Conservation (phyloP, 1,284 basidiomycete species). For the Cutaneotrichosporon dermatis region DNA sequence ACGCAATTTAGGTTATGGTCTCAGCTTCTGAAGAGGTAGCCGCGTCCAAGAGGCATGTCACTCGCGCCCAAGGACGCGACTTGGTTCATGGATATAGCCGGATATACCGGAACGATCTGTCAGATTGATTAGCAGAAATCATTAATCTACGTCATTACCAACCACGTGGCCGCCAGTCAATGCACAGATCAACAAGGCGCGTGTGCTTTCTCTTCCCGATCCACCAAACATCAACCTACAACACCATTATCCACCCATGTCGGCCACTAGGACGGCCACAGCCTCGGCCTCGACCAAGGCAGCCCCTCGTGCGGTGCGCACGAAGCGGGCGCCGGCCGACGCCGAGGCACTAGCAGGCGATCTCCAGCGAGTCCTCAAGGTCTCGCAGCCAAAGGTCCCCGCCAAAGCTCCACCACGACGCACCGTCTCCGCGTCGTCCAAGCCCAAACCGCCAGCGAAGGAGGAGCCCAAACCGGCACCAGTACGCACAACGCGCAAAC, state of each 20-base stretch:
- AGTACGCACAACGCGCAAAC: not conserved
- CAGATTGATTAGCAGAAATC: not conserved
- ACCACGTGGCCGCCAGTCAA: not conserved
- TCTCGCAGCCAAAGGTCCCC: constrained; percentile 16
- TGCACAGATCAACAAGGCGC: constrained; percentile 7
- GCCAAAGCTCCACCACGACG: not conserved
- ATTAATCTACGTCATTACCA: not conserved
- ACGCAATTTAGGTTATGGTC: too few species aligned
- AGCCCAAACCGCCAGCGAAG: not conserved
- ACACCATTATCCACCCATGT: constrained; percentile 1
- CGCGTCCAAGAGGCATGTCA: too few species aligned
- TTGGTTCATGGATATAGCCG: too few species aligned
- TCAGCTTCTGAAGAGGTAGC: too few species aligned
- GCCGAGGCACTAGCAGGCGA: constrained; percentile 27
- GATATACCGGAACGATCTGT: too few species aligned
- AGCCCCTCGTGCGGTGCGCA: not conserved
- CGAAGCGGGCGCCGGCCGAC: not conserved
- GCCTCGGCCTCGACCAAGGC: not conserved
- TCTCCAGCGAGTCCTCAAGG: constrained; percentile 31
- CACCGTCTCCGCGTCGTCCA: not conserved
- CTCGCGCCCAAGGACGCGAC: too few species aligned
- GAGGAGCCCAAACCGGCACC: not conserved
- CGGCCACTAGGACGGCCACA: constrained; percentile 1
- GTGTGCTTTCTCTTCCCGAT: constrained; percentile 5
- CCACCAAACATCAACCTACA: not conserved